Base-by-base conservation (phyloP, 75 land plant species). In the Pinus tabuliformis region DNA sequence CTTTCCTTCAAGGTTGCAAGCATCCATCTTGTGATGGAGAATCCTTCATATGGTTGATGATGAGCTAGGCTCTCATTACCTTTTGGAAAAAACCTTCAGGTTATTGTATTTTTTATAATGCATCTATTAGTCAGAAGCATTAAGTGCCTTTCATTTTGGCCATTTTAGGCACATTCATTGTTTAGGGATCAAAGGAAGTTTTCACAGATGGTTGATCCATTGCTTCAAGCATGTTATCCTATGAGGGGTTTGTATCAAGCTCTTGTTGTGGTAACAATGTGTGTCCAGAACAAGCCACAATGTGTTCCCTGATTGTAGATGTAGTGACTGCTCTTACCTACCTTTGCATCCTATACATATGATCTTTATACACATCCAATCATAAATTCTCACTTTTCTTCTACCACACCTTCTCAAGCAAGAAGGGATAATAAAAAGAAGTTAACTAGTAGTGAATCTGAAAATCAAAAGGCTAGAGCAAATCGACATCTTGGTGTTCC, bases 251-350 rank as follows among this genome's bases (percentile, higher is more conserved):
- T 92, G 62, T 92, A 86, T 79, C 95, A 92, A 80, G 92, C 95
- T 13, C 83, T 92, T 59, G 90, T 90, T 58, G 87, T 92, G 49
- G 95, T 89, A 58, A 92, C 90, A 52, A 92, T 92, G 95, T 92
- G 92, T 75, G 81, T 92, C 3, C 95, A 90, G 61, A 90, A 79
- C 87, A 92, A 66, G 92, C 92, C 18, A 81, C 87, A 66, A 82
- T 91, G 77, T 82, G 90, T 36, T 90, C 95, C 13, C 78, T 84
- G 20, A 86, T 92, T 59, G 86, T 84, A 14, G 92, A 92, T 78
- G 92, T 92, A 49, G 94, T 92, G 75, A 89, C 94, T 42, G 92
- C 94, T 65, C 88, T 92, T 58, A 79, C 85, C 63, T 90, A 88
- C 79, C 83, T 92, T 60, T 92, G n/a, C 90, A 62, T 88, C 95